Percentiles rank a stretch among this genome's conserved stretches.
phyloP scores from a whole-genome alignment of 495 filamentous ascomycete species.

The Penicillium desertorum region DNA sequence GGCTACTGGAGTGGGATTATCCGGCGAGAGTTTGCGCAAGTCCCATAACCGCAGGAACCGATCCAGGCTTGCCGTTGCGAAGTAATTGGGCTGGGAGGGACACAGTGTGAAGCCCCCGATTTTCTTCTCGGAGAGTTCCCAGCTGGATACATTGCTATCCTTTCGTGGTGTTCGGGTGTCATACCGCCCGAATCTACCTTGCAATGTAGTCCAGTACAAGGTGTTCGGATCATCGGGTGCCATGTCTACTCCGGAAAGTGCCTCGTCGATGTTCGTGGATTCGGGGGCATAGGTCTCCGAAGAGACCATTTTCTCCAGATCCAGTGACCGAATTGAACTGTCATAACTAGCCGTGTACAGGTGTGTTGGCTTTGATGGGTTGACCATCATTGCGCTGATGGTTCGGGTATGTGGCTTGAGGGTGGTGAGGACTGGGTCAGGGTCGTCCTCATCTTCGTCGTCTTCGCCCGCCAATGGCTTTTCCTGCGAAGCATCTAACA shows the following conservation, averaged over 20 bases:
- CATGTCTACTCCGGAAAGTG: constrained; percentile 80
- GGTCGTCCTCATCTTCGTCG: constrained; percentile 61
- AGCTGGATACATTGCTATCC: constrained; percentile 56
- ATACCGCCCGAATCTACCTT: constrained; percentile 74
- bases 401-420: constrained; percentile 90
- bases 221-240: constrained; percentile 65
- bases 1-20: constrained; percentile 67
- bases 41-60: constrained; percentile 92
- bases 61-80: constrained; percentile 91
- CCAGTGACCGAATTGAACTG: constrained; percentile 83
- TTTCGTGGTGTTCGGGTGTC: constrained; percentile 63
- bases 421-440: constrained; percentile 73
- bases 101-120: constrained; percentile 90
- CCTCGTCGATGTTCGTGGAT: constrained; percentile 65
- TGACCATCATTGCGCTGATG: constrained; percentile 78
- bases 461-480: constrained; percentile 57
- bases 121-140: constrained; percentile 86
- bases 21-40: constrained; percentile 69
- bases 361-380: constrained; percentile 61
- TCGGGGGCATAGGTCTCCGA: constrained; percentile 75
- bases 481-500: constrained; percentile 87
- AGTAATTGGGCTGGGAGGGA: constrained; percentile 71
- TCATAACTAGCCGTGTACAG: constrained; percentile 93
- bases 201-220: constrained; percentile 83
- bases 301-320: constrained; percentile 74